Conservation (phyloP, 192 early-diverging fungal species). For the Coemansia nantahalensis region DNA sequence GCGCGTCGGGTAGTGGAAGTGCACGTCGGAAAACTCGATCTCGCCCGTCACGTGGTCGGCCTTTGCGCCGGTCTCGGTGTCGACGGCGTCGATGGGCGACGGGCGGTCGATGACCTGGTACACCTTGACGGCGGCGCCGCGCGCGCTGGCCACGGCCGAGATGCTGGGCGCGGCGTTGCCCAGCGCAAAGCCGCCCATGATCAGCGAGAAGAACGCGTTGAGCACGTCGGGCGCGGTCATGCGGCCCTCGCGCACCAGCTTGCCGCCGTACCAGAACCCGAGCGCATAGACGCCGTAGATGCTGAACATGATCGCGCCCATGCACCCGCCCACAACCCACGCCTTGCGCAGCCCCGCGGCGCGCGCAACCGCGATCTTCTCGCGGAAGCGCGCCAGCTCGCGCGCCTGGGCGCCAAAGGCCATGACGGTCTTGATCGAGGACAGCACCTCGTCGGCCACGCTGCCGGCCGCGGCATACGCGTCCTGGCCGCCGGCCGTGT, state of each 20-base stretch:
- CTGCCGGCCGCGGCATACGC: constrained; percentile 82
- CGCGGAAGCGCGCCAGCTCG: constrained; percentile 61
- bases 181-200: constrained; percentile 79
- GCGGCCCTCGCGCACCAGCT: constrained; percentile 51
- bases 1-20: constrained; percentile 83
- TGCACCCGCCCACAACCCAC: constrained; percentile 58
- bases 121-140: constrained; percentile 79
- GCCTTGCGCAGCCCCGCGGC: constrained; percentile 63
- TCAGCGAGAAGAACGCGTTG: constrained; percentile 85
- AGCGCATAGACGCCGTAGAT: constrained; percentile 76
- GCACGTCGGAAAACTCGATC: constrained; percentile 73
- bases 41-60: constrained; percentile 57
- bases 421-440: constrained; percentile 82
- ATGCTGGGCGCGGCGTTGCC: constrained; percentile 72
- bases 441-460: constrained; percentile 81
- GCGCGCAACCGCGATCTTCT: constrained; percentile 63
- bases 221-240: constrained; percentile 61
- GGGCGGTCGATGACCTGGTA: constrained; percentile 80
- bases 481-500: constrained; percentile 55
- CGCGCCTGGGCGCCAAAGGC: constrained; percentile 79
- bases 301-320: constrained; percentile 73
- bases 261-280: constrained; percentile 81
- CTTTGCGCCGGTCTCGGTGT: constrained; percentile 29
- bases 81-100: constrained; percentile 69
- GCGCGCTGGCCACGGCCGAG: constrained; percentile 67